These are phyloP conservation scores for Pleurozium schreberi DNA, from an alignment of 225 moss, liverwort and hornwort species.

Conservation along the genomic window DNA sequence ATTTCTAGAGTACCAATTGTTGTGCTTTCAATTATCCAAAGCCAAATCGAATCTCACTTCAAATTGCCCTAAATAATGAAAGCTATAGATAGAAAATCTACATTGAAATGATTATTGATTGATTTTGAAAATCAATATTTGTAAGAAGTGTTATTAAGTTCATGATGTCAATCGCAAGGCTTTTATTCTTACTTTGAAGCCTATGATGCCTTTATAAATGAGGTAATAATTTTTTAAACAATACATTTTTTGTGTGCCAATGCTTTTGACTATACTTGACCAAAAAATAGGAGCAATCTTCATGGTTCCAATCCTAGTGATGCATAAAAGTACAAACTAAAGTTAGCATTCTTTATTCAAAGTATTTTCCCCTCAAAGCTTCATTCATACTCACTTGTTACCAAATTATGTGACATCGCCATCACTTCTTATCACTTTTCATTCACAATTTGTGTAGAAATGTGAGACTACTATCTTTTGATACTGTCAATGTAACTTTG, in stretches of 20 bases:
- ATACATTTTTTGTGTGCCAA: accelerated
- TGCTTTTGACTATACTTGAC: accelerated
- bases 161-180: accelerated
- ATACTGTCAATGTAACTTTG: accelerated
- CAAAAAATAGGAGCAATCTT: too few species aligned
- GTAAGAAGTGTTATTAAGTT: accelerated
- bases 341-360: background rate
- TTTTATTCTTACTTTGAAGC: background rate
- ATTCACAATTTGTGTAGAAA: accelerated
- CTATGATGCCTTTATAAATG: background rate
- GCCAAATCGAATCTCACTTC: accelerated
- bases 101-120: too few species aligned
- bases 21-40: background rate
- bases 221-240: accelerated
- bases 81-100: too few species aligned
- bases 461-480: background rate
- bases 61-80: accelerated
- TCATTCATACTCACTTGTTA: background rate
- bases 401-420: background rate
- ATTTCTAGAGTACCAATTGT: too few species aligned
- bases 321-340: accelerated
- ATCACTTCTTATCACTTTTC: background rate
- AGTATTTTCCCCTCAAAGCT: background rate
- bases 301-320: accelerated
- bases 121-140: background rate